A percentile compares a stretch with the other conserved stretches of the same genome.
phyloP scores from a whole-genome alignment of 345 rosid genomes.

The Raphanus raphanistrum region DNA sequence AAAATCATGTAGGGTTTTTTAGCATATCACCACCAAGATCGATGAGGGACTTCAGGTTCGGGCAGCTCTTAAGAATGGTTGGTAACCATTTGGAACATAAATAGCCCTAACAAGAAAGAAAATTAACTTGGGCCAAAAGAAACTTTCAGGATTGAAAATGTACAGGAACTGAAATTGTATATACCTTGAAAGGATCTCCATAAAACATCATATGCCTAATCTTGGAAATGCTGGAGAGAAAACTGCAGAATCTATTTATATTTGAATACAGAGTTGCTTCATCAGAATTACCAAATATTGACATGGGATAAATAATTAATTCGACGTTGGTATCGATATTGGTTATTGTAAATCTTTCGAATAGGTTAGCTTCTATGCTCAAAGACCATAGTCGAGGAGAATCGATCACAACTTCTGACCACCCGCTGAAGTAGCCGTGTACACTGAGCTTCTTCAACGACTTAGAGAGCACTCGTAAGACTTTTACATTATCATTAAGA shows the following conservation, averaged over 20 bases:
- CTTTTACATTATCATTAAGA: neutral
- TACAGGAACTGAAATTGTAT: neutral
- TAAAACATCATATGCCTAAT: neutral
- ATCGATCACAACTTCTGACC: neutral
- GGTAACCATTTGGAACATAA: neutral
- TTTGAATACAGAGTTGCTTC: neutral
- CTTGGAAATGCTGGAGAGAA: neutral
- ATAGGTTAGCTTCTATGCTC: neutral
- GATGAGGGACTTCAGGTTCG: neutral
- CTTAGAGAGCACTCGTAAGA: neutral
- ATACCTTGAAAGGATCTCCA: neutral
- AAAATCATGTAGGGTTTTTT: neutral
- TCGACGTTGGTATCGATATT: neutral
- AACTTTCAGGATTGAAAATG: neutral
- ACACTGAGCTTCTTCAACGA: neutral
- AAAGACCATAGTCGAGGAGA: neutral
- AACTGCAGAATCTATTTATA: neutral
- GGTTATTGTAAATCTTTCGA: neutral
- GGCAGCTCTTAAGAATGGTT: slow-evolving; percentile 1
- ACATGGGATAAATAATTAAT: neutral
- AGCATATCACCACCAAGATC: neutral
- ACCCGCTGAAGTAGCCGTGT: neutral
- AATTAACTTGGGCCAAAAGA: neutral
- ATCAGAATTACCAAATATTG: neutral
- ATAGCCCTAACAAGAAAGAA: neutral